These are phyloP conservation scores for Coniochaeta hoffmannii DNA, from an alignment of 2,329 filamentous ascomycete species.

Conservation along the genomic window DNA sequence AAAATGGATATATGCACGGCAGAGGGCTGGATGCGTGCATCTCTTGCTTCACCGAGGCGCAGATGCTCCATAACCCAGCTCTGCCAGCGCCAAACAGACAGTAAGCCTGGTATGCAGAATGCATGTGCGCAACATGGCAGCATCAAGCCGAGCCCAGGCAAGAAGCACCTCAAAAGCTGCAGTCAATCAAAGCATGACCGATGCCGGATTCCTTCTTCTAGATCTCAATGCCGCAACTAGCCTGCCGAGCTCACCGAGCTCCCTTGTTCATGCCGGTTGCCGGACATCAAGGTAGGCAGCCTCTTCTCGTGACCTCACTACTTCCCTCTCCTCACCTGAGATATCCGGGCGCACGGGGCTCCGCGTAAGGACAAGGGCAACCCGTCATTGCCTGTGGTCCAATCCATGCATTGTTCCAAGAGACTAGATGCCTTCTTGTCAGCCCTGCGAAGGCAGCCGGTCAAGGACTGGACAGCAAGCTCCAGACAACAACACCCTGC, in stretches of 20 bases:
- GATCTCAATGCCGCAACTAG: background rate
- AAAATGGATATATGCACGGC: too few species aligned
- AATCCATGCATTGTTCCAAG: background rate
- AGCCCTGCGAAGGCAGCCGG: background rate
- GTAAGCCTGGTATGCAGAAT: background rate
- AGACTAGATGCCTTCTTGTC: background rate
- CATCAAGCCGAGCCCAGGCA: background rate
- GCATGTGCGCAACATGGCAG: background rate
- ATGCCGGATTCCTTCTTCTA: background rate
- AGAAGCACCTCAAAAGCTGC: background rate
- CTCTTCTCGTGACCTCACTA: background rate
- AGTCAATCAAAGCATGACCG: background rate
- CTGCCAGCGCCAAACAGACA: background rate
- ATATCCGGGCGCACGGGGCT: background rate
- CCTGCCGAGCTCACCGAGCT: background rate
- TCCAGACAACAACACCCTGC: background rate
- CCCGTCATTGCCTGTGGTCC: background rate
- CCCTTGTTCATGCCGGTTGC: background rate
- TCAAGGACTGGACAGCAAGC: background rate
- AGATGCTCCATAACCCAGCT: background rate
- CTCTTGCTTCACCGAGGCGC: background rate
- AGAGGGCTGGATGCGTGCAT: background rate
- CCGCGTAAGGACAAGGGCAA: background rate
- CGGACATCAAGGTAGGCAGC: background rate
- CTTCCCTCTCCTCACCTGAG: background rate